phyloP scores from a whole-genome alignment of 2,329 filamentous ascomycete species.

The Fusarium drepaniforme region DNA sequence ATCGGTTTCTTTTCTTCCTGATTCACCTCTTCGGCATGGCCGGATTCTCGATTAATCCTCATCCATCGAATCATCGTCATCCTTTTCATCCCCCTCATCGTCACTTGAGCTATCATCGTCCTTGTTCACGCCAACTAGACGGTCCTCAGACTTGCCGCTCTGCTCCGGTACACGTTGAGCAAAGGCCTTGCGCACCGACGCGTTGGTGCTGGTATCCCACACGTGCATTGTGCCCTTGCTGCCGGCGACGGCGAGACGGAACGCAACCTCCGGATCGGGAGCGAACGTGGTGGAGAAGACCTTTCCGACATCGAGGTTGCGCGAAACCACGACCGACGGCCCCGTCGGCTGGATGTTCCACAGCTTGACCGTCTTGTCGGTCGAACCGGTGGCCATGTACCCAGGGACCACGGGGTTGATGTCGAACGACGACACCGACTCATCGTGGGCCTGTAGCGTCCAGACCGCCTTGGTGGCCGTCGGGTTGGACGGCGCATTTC shows the following conservation, averaged over 20 bases:
- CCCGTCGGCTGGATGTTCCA: conserved; percentile 90
- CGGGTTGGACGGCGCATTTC: conserved; percentile 79
- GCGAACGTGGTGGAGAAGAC: conserved; percentile 93
- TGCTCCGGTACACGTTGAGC: conserved; percentile 72
- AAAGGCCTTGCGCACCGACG: conserved; percentile 86
- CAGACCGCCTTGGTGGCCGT: conserved; percentile 86
- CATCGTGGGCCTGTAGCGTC: conserved; percentile 95
- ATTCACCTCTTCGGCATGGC: conserved; percentile 14
- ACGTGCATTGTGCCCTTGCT: conserved; percentile 94
- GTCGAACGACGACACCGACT: conserved; percentile 91
- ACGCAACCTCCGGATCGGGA: conserved; percentile 90
- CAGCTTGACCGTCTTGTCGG: conserved; percentile 94
- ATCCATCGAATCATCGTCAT: conserved; percentile 62
- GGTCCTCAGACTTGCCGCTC: conserved; percentile 75
- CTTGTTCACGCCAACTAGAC: conserved; percentile 79
- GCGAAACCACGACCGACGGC: conserved; percentile 89
- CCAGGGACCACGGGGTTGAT: conserved; percentile 91
- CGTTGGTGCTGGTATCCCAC: conserved; percentile 97
- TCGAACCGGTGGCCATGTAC: conserved; percentile 92
- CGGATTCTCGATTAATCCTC: conserved; percentile 58
- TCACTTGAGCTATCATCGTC: conserved; percentile 74
- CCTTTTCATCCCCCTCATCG: conserved; percentile 65
- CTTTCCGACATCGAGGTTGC: conserved; percentile 93
- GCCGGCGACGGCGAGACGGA: conserved; percentile 91
- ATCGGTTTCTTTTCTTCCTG: conserved; percentile 11